Percentiles rank a stretch among this genome's conserved stretches.
Conservation (phyloP, 768 basidiomycete species). For the Tricholoma terreum region DNA sequence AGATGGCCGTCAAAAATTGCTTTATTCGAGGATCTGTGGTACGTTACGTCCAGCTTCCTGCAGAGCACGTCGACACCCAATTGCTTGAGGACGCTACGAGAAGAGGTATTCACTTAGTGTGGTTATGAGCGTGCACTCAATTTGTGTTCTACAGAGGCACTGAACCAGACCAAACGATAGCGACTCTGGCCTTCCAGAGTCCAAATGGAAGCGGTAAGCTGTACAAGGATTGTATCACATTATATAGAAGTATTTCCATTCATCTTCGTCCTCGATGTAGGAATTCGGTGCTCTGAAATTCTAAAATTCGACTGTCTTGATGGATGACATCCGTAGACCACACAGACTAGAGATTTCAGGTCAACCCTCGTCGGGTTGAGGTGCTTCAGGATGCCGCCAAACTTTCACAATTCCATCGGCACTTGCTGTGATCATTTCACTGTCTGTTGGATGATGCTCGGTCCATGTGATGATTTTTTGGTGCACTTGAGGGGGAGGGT, state of each 20-base stretch:
- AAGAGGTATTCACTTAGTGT: conserved; percentile 57
- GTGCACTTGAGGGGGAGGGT: conserved; percentile 77
- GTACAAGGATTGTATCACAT: background rate
- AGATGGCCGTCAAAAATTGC: conserved; percentile 99
- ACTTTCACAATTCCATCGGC: conserved; percentile 91
- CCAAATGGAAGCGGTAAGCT: background rate
- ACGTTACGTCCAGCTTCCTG: conserved; percentile 92
- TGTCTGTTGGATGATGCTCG: conserved; percentile 82
- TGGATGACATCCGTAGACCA: background rate
- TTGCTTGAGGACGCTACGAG: conserved; percentile 94
- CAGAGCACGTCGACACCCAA: conserved; percentile 92
- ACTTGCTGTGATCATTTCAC: conserved; percentile 86
- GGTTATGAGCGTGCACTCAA: background rate
- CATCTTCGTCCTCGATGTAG: background rate
- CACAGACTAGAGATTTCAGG: background rate
- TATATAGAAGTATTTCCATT: background rate
- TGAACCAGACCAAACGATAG: conserved; percentile 44
- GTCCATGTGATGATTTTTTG: conserved; percentile 88
- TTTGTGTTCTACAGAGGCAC: conserved; percentile 36
- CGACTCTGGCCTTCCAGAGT: background rate
- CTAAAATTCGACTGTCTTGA: background rate
- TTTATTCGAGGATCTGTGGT: conserved; percentile 99
- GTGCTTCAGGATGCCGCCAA: conserved; percentile 56
- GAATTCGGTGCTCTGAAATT: background rate
- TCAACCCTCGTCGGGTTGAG: background rate